Percentiles rank a stretch among this genome's conserved stretches.
phyloP scores from a whole-genome alignment of 495 filamentous ascomycete genomes.

The Penicillium parvum region DNA sequence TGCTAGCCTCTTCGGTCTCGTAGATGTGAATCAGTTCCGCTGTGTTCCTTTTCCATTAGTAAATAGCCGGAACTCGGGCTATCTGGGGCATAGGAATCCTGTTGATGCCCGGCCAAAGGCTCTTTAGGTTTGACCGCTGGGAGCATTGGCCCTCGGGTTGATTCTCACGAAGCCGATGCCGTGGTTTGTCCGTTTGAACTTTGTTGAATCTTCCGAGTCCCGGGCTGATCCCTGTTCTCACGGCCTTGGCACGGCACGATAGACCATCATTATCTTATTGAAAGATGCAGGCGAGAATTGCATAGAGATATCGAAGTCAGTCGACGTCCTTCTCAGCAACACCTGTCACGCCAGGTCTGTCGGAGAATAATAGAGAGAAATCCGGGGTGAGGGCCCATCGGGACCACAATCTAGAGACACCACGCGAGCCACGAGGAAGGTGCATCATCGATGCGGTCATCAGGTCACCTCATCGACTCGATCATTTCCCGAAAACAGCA shows the following conservation, averaged over 20 bases:
- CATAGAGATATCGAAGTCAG: too few species aligned
- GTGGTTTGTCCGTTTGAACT: too few species aligned
- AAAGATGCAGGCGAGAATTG: too few species aligned
- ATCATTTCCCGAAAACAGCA: conserved; percentile 6
- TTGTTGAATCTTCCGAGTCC: background rate
- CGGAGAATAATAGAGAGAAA: too few species aligned
- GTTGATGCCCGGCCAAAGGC: too few species aligned
- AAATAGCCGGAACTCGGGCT: conserved; percentile 2
- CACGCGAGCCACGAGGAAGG: conserved; percentile 9
- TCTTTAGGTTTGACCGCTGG: too few species aligned
- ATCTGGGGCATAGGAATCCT: too few species aligned
- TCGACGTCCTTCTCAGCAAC: too few species aligned
- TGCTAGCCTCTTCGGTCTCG: too few species aligned
- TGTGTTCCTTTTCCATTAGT: conserved; percentile 8
- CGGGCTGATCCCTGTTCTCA: conserved; percentile 11
- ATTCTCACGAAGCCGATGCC: conserved; percentile 8
- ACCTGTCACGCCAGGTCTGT: too few species aligned
- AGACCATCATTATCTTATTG: background rate
- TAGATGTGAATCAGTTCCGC: too few species aligned
- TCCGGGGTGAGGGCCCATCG: conserved; percentile 17
- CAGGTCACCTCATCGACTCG: conserved; percentile 1
- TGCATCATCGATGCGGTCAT: conserved; percentile 12
- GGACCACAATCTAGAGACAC: conserved; percentile 1
- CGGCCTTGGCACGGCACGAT: conserved; percentile 5
- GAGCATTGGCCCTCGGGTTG: background rate